Base-by-base conservation (phyloP, 2,329 filamentous ascomycete species). In the Geoglossum cookeanum region DNA sequence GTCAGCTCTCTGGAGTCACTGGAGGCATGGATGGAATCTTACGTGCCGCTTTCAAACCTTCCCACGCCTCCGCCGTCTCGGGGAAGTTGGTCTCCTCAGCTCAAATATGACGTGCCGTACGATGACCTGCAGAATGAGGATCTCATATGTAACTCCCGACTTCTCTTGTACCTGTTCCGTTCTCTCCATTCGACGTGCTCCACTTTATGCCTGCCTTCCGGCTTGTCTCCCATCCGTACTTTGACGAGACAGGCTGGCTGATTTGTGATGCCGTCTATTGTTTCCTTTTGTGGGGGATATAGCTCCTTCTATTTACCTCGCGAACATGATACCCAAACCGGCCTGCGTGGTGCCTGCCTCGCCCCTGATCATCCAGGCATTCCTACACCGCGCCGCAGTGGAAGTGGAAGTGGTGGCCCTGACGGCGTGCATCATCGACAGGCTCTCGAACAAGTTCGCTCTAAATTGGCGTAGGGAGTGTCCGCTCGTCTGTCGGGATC, bases 241-340 rank as follows among this genome's bases (percentile, higher is more conserved):
- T 53, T 35, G 49, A 5, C 11, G 5, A 53, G 30, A 35, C 15
- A 11, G 37, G 13, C 37, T 30, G 30, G 49, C 29, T 53, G 49
- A 53, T 35, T 35, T 13, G n/a, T 37, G 30, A 53, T 17, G 22
- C 22, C 37, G 13, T 35, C 30, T 33, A 3, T 22, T 33, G n/a
- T 6, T 52, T 29, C 32, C 33, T 32, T 47, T 45, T 27, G 6
- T 49, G 3, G 3, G 47, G 32, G 44, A 27, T 57, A 42, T 65
- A 84, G 81, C 81, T 59, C 78, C 81, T 56, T 79, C 81, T 60
- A 76, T 80, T 54, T 80, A 84, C 64, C 75, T 85, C 58, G 78
- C 80, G 63, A 83, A 83, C 67, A 75, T 84, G 66, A 75, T 84
- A 58, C 81, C 81, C 9, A 75, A 78, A 8, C 76, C 78, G 11